Conservation (phyloP, 1,284 basidiomycete species). For the Neotropicomus parvogracilis region DNA sequence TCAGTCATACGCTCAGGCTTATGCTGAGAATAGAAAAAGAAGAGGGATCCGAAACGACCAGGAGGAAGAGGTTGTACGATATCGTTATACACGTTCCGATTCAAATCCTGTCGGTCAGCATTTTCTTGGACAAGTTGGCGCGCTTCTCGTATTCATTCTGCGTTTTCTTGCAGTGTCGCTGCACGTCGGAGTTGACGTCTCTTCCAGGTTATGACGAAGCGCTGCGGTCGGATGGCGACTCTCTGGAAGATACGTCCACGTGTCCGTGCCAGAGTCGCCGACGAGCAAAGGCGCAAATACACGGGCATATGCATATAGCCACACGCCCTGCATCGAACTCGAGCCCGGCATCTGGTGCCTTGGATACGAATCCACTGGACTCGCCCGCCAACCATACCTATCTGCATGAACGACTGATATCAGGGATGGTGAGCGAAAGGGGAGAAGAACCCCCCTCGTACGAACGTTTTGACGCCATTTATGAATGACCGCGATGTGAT, state of each 20-base stretch:
- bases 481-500: neutral
- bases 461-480: constrained; percentile 24
- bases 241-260: constrained; percentile 31
- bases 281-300: constrained; percentile 6
- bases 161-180: constrained; percentile 56
- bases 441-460: constrained; percentile 68
- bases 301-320: constrained; percentile 1
- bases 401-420: constrained; percentile 58
- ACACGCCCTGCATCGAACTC: neutral
- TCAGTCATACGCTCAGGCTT: constrained; percentile 81
- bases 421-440: constrained; percentile 58
- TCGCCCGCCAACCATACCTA: constrained; percentile 40
- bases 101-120: constrained; percentile 72
- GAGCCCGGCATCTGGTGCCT: neutral
- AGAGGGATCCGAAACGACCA: constrained; percentile 69
- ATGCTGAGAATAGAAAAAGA: constrained; percentile 83
- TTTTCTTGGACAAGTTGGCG: neutral
- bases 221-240: constrained; percentile 30
- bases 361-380: constrained; percentile 19
- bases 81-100: constrained; percentile 86
- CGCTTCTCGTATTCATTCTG: neutral
- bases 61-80: constrained; percentile 81
- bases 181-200: constrained; percentile 72
- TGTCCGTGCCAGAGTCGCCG: constrained; percentile 43
- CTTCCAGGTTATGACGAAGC: constrained; percentile 66